Evolutionary conservation across 2,329 filamentous ascomycete species (phyloP), one percentile per base, ranked within the genome.

Genomic region (Fusarium dimerum): DNA sequence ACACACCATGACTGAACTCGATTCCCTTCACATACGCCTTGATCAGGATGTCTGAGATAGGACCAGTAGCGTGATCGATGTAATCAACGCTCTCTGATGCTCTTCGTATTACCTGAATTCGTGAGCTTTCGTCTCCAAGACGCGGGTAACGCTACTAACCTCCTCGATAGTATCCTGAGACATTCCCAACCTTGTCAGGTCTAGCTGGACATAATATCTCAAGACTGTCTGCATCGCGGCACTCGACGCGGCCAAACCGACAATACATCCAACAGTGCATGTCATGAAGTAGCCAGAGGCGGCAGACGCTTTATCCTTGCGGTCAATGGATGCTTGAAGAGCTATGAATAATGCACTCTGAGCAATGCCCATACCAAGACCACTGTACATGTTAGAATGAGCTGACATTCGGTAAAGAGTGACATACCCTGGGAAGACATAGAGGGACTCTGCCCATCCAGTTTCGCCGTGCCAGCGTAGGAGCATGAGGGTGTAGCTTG

Each of bases 391-490:
- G 18, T 44, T 12, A 41, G 51, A 18, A 13, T 45, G n/a, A 39
- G 1, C 2, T 32, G n/a, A n/a, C 4, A 10, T 13, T 2, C 18
- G 12, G 16, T 10, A 2, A 26, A 7, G 20, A 26, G 20, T 26
- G 0, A 43, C 56, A 11, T 52, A 62, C 53, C 63, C 62, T 26
- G 84, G 83, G 6, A 85, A 69, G 20, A 87, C 84, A 52, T 85
- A 83, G 0, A 87, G 63, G 0, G 81, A 82, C 56, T 85, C 81
- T 53, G 70, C 70, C 59, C 77, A 75, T 8, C 76, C 77, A 0
- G 83, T 87, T 32, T 82, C 56, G 0, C 84, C 85, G 11, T 80
- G 75, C 86, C 86, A 89, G 18, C 78, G 72, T 1, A 83, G 61
- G 9, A 81, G 66, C 4, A 87, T 75, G 0, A 85, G 67, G 0